phyloP scores from a whole-genome alignment of 1,139 yeast species.

The Candida pseudoviswanathii region DNA sequence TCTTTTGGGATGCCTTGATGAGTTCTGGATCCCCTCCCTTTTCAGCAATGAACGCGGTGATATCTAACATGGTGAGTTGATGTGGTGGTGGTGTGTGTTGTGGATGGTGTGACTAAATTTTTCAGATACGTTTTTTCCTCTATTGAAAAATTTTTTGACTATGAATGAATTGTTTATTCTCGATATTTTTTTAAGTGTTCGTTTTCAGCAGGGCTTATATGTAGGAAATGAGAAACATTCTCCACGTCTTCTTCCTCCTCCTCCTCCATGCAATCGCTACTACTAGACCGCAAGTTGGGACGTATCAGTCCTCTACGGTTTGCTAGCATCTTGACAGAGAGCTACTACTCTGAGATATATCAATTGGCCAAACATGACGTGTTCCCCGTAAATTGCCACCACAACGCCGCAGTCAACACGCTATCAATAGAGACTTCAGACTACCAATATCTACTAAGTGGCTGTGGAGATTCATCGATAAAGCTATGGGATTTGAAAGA shows the following conservation, averaged over 20 bases:
- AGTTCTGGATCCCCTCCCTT: conserved; percentile 95
- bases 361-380: conserved; percentile 27
- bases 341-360: conserved; percentile 29
- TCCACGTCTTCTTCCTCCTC: background rate
- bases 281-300: conserved; percentile 36
- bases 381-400: conserved; percentile 44
- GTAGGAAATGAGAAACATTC: conserved; percentile 4
- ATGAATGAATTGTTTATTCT: background rate
- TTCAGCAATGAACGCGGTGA: conserved; percentile 86
- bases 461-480: conserved; percentile 76
- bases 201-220: background rate
- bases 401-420: conserved; percentile 59
- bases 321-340: conserved; percentile 41
- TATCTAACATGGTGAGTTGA: conserved; percentile 72
- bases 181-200: background rate
- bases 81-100: background rate
- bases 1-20: conserved; percentile 85
- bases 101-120: background rate
- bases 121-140: background rate
- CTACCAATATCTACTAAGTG: conserved; percentile 59
- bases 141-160: background rate
- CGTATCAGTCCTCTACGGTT: conserved; percentile 35
- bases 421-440: conserved; percentile 62
- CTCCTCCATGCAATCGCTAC: conserved; percentile 38
- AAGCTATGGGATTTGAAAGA: conserved; percentile 57